Conservation (phyloP, 2,329 filamentous ascomycete species). For the Pestalotiopsis sp. region DNA sequence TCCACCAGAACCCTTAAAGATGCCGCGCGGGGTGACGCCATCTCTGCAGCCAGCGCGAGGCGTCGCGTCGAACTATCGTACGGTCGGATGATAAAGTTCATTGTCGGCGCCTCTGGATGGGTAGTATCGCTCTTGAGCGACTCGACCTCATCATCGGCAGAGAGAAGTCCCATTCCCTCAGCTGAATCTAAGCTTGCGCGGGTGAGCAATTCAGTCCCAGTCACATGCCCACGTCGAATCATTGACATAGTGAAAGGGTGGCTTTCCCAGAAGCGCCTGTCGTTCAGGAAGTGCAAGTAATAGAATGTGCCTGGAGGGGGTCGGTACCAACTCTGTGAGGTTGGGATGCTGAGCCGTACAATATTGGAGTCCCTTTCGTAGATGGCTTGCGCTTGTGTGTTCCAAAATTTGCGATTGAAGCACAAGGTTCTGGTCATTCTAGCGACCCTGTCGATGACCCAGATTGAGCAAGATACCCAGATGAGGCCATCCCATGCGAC, state of each 20-base stretch:
- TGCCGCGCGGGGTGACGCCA: slow-evolving; percentile 23
- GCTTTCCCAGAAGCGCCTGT: slow-evolving; percentile 46
- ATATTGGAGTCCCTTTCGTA: slow-evolving; percentile 43
- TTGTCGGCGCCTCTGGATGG: slow-evolving; percentile 13
- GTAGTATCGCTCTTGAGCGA: not conserved
- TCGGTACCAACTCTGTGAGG: slow-evolving; percentile 32
- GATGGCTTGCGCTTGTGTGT: slow-evolving; percentile 32
- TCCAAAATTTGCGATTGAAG: slow-evolving; percentile 41
- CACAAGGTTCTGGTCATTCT: slow-evolving; percentile 43
- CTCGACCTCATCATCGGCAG: not conserved
- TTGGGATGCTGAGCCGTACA: slow-evolving; percentile 40
- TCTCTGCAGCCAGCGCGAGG: slow-evolving; percentile 32
- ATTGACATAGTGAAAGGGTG: slow-evolving; percentile 51
- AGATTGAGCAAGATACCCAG: slow-evolving; percentile 50
- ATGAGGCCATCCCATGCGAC: slow-evolving; percentile 49
- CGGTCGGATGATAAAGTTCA: slow-evolving; percentile 47
- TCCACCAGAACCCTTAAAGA: slow-evolving; percentile 41
- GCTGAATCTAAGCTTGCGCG: not conserved
- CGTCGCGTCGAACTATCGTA: slow-evolving; percentile 46
- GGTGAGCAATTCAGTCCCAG: slow-evolving; percentile 32
- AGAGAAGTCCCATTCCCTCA: not conserved
- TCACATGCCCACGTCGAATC: slow-evolving; percentile 13
- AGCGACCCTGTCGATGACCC: slow-evolving; percentile 49
- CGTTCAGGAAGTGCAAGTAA: slow-evolving; percentile 45
- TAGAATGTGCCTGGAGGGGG: slow-evolving; percentile 45